Evolutionary conservation across 2,329 filamentous ascomycete genomes (phyloP), one percentile per base, ranked within the genome.

Genomic region (Cordyceps javanica): DNA sequence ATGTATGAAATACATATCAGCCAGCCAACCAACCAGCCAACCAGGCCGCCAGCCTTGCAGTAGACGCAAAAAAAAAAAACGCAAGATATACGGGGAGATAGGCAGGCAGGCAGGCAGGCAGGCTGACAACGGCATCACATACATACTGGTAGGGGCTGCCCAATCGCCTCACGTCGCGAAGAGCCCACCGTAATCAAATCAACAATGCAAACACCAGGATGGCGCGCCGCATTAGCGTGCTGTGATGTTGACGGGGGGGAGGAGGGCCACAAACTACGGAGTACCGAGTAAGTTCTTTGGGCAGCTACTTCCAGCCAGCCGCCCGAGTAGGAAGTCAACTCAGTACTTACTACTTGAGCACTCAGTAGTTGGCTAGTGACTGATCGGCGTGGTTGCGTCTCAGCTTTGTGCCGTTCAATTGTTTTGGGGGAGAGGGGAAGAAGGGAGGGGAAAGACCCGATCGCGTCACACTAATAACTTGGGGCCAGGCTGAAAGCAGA

Each of bases 101-200:
- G n/a, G n/a, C n/a, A n/a, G n/a, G n/a, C n/a, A n/a, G n/a, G n/a
- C n/a, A n/a, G n/a, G n/a, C n/a, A n/a, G n/a, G n/a, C n/a, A n/a
- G n/a, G n/a, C n/a, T n/a, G n/a, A n/a, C n/a, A n/a, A n/a, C n/a
- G n/a, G n/a, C n/a, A n/a, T n/a, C n/a, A n/a, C n/a, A n/a, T n/a
- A n/a, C n/a, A n/a, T n/a, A n/a, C n/a, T n/a, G n/a, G n/a, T n/a
- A n/a, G n/a, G 19, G 16, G 13, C 36, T 38, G 36, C 16, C n/a
- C 16, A 38, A 44, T 44, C 41, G 16, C 11, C 21, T 5, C 23
- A 42, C 5, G 19, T 42, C 39, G 39, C 39, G 11, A n/a, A n/a
- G 19, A 44, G 52, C 38, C 39, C 52, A 45, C 52, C 26, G 30
- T 45, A 55, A 26, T 55, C n/a, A n/a, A n/a, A n/a, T n/a, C n/a